A percentile compares a stretch with the other conserved stretches of the same genome.
Conservation (phyloP, 176 grass and related monocot genomes). For the Guadua angustifolia region DNA sequence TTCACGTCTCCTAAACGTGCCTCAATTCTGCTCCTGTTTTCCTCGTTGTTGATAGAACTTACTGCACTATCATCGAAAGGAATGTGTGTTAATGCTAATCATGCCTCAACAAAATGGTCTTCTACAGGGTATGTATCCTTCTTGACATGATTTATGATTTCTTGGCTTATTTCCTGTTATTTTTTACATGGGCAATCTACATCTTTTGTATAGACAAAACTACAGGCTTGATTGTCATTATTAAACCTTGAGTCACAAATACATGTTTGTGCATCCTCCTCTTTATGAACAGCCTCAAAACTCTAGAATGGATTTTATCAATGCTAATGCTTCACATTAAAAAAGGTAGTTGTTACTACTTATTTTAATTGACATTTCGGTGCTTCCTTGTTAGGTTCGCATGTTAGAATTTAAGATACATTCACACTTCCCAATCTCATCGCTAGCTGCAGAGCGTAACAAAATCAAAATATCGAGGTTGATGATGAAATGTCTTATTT, state of each 20-base stretch:
- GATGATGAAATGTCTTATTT: too few relatives aligned
- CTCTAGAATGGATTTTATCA: not conserved
- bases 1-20: slow-evolving; percentile 30
- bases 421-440: too few relatives aligned
- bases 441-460: too few relatives aligned
- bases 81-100: slow-evolving; percentile 63
- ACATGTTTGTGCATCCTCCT: not conserved
- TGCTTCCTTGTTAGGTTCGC: not conserved
- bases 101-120: slow-evolving; percentile 55
- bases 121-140: slow-evolving; percentile 52
- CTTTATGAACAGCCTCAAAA: not conserved
- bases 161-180: not conserved
- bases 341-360: slow-evolving; percentile 3
- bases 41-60: slow-evolving; percentile 97
- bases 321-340: not conserved
- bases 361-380: not conserved
- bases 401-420: slow-evolving; percentile 14
- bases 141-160: slow-evolving; percentile 18
- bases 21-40: slow-evolving; percentile 79
- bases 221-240: not conserved
- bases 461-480: too few relatives aligned
- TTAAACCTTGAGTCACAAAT: slow-evolving; percentile 17
- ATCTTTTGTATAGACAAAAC: not conserved
- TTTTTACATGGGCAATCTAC: slow-evolving; percentile 6
- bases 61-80: slow-evolving; percentile 83